Conservation (phyloP, 2,329 filamentous ascomycete genomes). For the Penicillium aurantiogriseum region DNA sequence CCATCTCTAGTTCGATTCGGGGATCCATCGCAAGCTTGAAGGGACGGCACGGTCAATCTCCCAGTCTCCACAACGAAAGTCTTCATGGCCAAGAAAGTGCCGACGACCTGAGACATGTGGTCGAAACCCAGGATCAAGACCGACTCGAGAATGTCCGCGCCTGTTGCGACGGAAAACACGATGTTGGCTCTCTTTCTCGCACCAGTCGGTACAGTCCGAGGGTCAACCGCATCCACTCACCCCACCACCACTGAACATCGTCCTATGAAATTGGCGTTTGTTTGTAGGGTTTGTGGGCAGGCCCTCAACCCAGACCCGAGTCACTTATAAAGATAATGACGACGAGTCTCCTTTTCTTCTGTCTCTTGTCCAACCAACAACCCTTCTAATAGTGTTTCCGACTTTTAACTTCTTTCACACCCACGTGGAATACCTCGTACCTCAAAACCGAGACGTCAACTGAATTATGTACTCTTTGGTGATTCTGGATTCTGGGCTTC, state of each 20-base stretch:
- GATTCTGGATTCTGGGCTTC: not conserved
- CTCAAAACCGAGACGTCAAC: not conserved
- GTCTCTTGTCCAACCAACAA: constrained; percentile 12
- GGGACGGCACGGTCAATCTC: constrained; percentile 41
- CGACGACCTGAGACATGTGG: constrained; percentile 76
- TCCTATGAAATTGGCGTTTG: constrained; percentile 13
- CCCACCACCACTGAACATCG: constrained; percentile 27
- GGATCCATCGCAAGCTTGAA: constrained; percentile 52
- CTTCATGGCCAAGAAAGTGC: constrained; percentile 65
- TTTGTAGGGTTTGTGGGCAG: constrained; percentile 27
- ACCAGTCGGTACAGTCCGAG: constrained; percentile 44
- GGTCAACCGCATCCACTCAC: constrained; percentile 39
- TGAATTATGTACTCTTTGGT: not conserved
- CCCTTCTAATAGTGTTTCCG: constrained; percentile 6
- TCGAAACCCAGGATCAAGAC: constrained; percentile 66
- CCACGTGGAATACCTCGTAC: not conserved
- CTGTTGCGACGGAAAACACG: constrained; percentile 90
- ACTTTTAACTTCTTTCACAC: not conserved
- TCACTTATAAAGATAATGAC: constrained; percentile 20
- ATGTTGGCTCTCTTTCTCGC: constrained; percentile 54
- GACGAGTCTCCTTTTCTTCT: constrained; percentile 23
- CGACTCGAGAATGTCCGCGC: constrained; percentile 91
- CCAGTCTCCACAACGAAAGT: constrained; percentile 41
- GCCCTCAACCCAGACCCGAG: constrained; percentile 24
- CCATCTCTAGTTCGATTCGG: constrained; percentile 49